A percentile compares a stretch with the other conserved stretches of the same genome.
phyloP scores from a whole-genome alignment of 352 stramenopile species.

The Peronospora belbahrii region DNA sequence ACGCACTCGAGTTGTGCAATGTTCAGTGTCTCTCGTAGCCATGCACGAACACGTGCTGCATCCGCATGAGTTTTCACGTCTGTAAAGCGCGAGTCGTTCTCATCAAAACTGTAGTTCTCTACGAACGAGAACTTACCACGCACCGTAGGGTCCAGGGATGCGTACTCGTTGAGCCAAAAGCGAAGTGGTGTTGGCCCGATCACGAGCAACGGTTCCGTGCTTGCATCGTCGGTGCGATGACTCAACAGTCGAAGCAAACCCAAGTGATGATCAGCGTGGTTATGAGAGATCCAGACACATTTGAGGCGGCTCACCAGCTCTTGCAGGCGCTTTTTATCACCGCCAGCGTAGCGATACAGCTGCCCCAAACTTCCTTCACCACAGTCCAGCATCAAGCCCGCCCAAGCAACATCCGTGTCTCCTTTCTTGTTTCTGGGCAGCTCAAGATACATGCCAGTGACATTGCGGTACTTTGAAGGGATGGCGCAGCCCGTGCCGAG shows the following conservation, averaged over 20 bases:
- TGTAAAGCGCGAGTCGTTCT: conserved; percentile 23
- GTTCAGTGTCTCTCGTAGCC: conserved; percentile 32
- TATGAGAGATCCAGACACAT: conserved; percentile 96
- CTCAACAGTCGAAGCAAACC: conserved; percentile 89
- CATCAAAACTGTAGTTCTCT: conserved; percentile 82
- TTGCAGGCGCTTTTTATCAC: conserved; percentile 31
- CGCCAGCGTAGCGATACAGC: conserved; percentile 60
- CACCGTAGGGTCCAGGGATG: conserved; percentile 65
- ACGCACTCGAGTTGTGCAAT: conserved; percentile 58
- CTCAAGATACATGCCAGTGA: conserved; percentile 91
- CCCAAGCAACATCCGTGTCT: conserved; percentile 1
- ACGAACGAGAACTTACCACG: conserved; percentile 83
- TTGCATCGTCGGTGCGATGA: conserved; percentile 31
- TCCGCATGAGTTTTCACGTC: conserved; percentile 23
- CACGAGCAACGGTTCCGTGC: conserved; percentile 74
- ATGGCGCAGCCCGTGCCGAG: conserved; percentile 95
- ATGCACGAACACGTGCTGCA: conserved; percentile 30
- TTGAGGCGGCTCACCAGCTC: conserved; percentile 67
- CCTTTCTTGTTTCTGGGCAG: conserved; percentile 19
- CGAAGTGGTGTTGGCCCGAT: conserved; percentile 88
- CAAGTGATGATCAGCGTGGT: conserved; percentile 96
- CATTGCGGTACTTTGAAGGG: conserved; percentile 97
- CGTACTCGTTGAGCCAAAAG: conserved; percentile 90
- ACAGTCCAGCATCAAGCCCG: conserved; percentile 90
- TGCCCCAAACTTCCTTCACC: conserved; percentile 96